phyloP scores from a whole-genome alignment of 768 basidiomycete genomes.

The Lanmaoa pseudosensibilis region DNA sequence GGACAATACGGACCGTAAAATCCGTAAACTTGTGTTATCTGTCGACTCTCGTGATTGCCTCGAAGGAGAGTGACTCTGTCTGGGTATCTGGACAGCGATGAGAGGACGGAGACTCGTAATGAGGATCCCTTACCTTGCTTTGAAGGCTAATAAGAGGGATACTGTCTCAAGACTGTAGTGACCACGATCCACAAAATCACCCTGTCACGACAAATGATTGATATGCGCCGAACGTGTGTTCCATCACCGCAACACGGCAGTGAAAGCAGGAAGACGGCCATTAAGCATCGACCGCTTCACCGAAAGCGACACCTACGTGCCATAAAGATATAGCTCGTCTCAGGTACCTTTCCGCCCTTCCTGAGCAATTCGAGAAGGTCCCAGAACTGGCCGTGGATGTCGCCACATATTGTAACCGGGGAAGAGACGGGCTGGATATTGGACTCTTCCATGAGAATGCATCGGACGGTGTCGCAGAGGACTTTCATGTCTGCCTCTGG shows the following conservation, averaged over 20 bases:
- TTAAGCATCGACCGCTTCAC: slow-evolving; percentile 27
- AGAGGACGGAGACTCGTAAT: not conserved
- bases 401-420: slow-evolving; percentile 93
- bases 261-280: slow-evolving; percentile 10
- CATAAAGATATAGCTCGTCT: slow-evolving; percentile 96
- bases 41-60: slow-evolving; percentile 95
- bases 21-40: slow-evolving; percentile 99
- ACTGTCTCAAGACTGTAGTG: slow-evolving; percentile 97
- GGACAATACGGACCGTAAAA: slow-evolving; percentile 70
- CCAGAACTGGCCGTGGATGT: slow-evolving; percentile 98
- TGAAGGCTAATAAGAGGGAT: slow-evolving; percentile 81
- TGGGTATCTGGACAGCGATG: slow-evolving; percentile 64
- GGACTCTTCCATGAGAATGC: slow-evolving; percentile 91
- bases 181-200: slow-evolving; percentile 96
- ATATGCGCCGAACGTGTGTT: not conserved
- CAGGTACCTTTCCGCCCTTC: slow-evolving; percentile 83
- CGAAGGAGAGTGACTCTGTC: slow-evolving; percentile 88
- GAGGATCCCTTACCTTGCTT: slow-evolving; percentile 64
- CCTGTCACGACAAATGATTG: slow-evolving; percentile 44
- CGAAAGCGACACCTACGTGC: slow-evolving; percentile 56
- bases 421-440: slow-evolving; percentile 96
- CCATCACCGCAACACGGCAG: not conserved
- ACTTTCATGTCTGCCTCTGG: slow-evolving; percentile 91
- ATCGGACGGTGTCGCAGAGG: slow-evolving; percentile 86
- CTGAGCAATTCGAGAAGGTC: slow-evolving; percentile 88